Percentiles rank a stretch among this genome's conserved stretches.
Evolutionary conservation across 352 stramenopile genomes (phyloP).

Genomic region (Hyaloperonospora brassicae): DNA sequence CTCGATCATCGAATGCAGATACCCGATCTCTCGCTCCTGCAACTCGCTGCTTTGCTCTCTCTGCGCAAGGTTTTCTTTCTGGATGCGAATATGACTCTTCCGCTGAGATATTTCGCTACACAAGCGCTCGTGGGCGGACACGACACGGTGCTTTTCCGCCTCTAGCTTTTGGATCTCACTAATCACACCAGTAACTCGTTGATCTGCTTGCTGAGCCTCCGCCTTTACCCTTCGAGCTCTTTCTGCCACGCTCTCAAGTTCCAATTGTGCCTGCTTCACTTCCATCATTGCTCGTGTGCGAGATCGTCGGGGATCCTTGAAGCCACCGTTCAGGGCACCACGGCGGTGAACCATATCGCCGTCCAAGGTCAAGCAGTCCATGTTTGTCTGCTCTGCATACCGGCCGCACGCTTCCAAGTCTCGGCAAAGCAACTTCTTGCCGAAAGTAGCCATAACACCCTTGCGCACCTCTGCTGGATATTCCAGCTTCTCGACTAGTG

Average conservation of each 20-base stretch:
- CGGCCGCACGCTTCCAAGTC: slow-evolving; percentile 87
- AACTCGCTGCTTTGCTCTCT: slow-evolving; percentile 46
- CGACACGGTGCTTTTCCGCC: slow-evolving; percentile 61
- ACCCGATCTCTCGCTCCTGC: slow-evolving; percentile 58
- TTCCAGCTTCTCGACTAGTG: slow-evolving; percentile 79
- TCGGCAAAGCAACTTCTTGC: slow-evolving; percentile 93
- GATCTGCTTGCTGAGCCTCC: slow-evolving; percentile 86
- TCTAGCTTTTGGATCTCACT: slow-evolving; percentile 82
- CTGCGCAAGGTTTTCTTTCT: slow-evolving; percentile 44
- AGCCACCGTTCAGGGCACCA: slow-evolving; percentile 95
- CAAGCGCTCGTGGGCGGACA: slow-evolving; percentile 67
- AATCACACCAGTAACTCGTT: slow-evolving; percentile 78
- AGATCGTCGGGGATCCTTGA: slow-evolving; percentile 86
- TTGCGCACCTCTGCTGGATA: slow-evolving; percentile 82
- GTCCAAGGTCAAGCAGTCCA: slow-evolving; percentile 98
- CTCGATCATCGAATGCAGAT: slow-evolving; percentile 44
- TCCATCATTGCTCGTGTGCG: slow-evolving; percentile 76
- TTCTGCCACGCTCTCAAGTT: slow-evolving; percentile 58
- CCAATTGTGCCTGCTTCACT: slow-evolving; percentile 65
- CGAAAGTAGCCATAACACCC: slow-evolving; percentile 94
- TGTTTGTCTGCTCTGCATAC: slow-evolving; percentile 76
- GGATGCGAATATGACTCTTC: slow-evolving; percentile 61
- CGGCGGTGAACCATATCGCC: slow-evolving; percentile 96
- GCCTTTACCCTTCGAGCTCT: slow-evolving; percentile 80
- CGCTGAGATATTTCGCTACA: slow-evolving; percentile 75